Evolutionary conservation across 2,329 filamentous ascomycete species (phyloP), one percentile per base, ranked within the genome.

Genomic region (Pyrenochaeta sp.): DNA sequence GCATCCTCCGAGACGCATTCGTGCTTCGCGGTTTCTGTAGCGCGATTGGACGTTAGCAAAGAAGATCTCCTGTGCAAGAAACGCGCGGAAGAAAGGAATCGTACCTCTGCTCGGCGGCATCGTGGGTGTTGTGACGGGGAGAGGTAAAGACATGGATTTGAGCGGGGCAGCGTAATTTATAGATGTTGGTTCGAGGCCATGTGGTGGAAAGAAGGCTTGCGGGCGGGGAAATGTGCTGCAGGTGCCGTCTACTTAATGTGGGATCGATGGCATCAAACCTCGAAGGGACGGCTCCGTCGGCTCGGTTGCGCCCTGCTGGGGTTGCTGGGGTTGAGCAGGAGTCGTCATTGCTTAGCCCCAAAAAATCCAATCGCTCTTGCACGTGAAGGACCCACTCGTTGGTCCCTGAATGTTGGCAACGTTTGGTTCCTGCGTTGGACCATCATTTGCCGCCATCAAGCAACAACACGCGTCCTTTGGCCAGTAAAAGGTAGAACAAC

Each of bases 1-100:
- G 92, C 92, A 70, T 98, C 92, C 69, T 97, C 92, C 23, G 93
- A 96, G 65, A 98, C 81, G 63, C 82, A 84, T 60, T 87, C 83
- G 68, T 89, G 90, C 77, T 89, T 87, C 66, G 87, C 85, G 51
- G 81, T 84, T 47, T 87, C 87, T 76, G 60, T 31, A 42, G 12
- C 4, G n/a, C 11, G 40, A 12, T 10, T 2, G 11, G 12, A 18
- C 15, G 59, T 69, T 57, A 66, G 66, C 53, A 51, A 46, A 37
- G 4, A 15, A 31, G 27, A 7, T 42, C 40, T 14, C 33, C 30
- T 11, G 46, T 41, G 21, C n/a, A 20, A 30, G 15, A 37, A 32
- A n/a, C 33, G 20, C 45, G 45, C 45, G 44, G 46, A 48, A 54
- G 49, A 42, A 49, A 39, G 49, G 36, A 30, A 11, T 27, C 54